Conservation (phyloP, 2,329 filamentous ascomycete species). For the Talaromyces marneffei region DNA sequence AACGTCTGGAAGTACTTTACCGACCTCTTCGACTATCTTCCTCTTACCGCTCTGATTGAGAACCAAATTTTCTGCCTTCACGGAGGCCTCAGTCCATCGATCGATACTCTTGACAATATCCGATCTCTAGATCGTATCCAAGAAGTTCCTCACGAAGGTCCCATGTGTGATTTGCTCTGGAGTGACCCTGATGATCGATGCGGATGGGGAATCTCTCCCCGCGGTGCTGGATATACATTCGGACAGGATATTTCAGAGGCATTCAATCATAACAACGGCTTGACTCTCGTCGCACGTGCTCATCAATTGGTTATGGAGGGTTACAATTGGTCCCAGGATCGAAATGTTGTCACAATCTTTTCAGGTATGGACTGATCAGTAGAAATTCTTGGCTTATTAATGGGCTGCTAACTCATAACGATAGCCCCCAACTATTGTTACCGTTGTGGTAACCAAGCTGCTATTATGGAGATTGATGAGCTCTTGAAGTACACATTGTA, state of each 20-base stretch:
- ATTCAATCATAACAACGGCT: conserved; percentile 97
- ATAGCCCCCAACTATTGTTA: conserved; percentile 92
- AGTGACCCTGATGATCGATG: conserved; percentile 95
- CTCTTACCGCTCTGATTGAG: conserved; percentile 93
- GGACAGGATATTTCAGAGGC: conserved; percentile 97
- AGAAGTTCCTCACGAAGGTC: conserved; percentile 95
- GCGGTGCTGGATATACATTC: conserved; percentile 91
- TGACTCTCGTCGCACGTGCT: conserved; percentile 90
- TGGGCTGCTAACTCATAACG: not conserved
- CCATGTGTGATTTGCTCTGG: conserved; percentile 97
- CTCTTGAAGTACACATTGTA: conserved; percentile 99
- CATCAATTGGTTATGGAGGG: conserved; percentile 99
- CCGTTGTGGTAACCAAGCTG: conserved; percentile 96
- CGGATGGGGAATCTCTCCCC: conserved; percentile 91
- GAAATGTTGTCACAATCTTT: conserved; percentile 98
- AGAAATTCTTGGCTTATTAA: not conserved
- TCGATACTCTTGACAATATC: conserved; percentile 94
- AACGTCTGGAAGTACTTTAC: conserved; percentile 99
- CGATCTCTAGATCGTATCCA: conserved; percentile 91
- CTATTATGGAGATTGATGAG: conserved; percentile 99
- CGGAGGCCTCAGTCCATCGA: conserved; percentile 91
- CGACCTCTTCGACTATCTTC: conserved; percentile 97
- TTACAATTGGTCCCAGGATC: conserved; percentile 98
- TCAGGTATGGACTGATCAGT: conserved; percentile 57
- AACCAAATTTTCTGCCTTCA: conserved; percentile 99